phyloP scores from a whole-genome alignment of 768 basidiomycete species.

The Favolaschia claudopus region DNA sequence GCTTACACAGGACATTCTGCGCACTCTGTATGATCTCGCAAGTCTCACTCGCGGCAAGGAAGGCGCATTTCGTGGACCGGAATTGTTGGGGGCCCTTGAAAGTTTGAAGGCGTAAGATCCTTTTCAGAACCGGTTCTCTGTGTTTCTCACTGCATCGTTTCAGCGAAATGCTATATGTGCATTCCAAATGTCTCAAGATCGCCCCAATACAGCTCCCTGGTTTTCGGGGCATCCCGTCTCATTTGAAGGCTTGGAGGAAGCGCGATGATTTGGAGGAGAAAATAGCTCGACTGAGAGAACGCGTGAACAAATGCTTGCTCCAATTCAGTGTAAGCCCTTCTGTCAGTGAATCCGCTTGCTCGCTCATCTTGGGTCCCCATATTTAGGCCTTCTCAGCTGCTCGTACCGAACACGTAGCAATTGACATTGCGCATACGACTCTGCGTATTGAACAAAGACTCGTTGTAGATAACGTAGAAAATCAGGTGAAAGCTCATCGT shows the following conservation, averaged over 20 bases:
- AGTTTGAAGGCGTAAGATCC: constrained; percentile 3
- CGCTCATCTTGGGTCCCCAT: not conserved
- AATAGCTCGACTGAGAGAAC: constrained; percentile 9
- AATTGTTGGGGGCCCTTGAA: not conserved
- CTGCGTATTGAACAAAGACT: constrained; percentile 10
- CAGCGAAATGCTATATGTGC: constrained; percentile 12
- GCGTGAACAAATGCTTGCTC: constrained; percentile 12
- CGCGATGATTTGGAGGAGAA: constrained; percentile 15
- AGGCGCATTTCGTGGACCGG: not conserved
- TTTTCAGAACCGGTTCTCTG: not conserved
- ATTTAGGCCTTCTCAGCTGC: constrained; percentile 14
- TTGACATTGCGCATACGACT: not conserved
- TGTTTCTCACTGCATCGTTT: not conserved
- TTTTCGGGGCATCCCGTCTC: not conserved
- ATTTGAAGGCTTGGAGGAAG: constrained; percentile 17
- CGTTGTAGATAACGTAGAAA: constrained; percentile 14
- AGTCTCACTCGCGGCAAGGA: not conserved
- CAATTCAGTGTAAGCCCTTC: constrained; percentile 6
- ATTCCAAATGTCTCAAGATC: not conserved
- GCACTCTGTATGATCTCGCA: not conserved
- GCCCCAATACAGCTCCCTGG: not conserved
- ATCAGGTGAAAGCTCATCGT: not conserved
- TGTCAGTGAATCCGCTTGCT: not conserved
- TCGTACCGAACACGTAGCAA: not conserved
- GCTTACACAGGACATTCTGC: constrained; percentile 4